Percentiles rank a stretch among this genome's conserved stretches.
These are phyloP conservation scores for Coemansia sp. DNA, from an alignment of 192 early-diverging fungal genomes.

Conservation along the genomic window DNA sequence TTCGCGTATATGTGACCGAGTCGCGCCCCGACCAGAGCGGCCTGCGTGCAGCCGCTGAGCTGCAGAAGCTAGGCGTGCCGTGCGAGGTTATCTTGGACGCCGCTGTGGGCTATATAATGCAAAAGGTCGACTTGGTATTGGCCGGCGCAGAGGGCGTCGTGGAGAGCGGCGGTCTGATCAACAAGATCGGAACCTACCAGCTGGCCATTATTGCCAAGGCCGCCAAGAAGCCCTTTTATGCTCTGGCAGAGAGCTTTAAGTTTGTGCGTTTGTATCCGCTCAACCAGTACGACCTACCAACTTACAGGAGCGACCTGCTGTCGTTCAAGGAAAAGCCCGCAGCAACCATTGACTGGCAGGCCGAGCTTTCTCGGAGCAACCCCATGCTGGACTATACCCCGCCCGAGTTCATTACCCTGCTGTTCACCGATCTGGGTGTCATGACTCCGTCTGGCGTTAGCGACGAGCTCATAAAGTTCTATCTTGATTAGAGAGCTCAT, in stretches of 20 bases:
- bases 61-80: constrained; percentile 71
- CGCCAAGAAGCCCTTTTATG: constrained; percentile 91
- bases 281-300: constrained; percentile 90
- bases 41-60: constrained; percentile 60
- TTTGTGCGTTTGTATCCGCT: constrained; percentile 94
- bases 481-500: constrained; percentile 50
- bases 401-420: constrained; percentile 80
- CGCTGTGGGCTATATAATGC: constrained; percentile 91
- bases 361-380: constrained; percentile 51
- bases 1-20: constrained; percentile 92
- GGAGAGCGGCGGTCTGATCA: constrained; percentile 95
- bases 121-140: constrained; percentile 92
- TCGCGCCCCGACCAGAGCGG: constrained; percentile 64
- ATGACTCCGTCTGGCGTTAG: constrained; percentile 85
- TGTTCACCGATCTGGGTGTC: constrained; percentile 89
- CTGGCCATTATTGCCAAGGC: constrained; percentile 92
- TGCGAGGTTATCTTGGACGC: constrained; percentile 84
- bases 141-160: constrained; percentile 98
- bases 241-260: constrained; percentile 94
- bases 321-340: constrained; percentile 54
- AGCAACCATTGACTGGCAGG: constrained; percentile 31
- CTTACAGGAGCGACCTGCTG: constrained; percentile 63
- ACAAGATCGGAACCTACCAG: constrained; percentile 95
- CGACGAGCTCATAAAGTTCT: constrained; percentile 81
- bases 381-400: constrained; percentile 92